Evolutionary conservation across 768 basidiomycete genomes (phyloP).

Genomic region (Tulasnella sp.): DNA sequence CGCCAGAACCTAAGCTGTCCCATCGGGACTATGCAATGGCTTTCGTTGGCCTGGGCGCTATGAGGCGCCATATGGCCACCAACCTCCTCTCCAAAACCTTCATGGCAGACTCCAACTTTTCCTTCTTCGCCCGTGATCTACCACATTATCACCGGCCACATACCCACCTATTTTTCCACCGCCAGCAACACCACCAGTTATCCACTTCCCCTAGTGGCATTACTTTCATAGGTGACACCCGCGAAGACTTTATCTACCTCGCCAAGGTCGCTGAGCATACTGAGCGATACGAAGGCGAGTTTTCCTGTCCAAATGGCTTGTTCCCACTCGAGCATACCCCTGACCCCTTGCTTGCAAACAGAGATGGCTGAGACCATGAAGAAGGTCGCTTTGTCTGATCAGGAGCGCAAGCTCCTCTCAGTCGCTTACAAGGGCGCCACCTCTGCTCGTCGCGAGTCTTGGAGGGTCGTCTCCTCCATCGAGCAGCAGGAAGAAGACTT

Average conservation of each 20-base stretch:
- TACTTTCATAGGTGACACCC: constrained; percentile 17
- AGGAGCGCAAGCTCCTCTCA: constrained; percentile 42
- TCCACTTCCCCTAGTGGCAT: background rate
- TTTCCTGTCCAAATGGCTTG: background rate
- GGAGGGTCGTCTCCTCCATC: constrained; percentile 53
- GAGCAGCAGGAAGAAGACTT: constrained; percentile 41
- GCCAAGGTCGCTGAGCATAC: constrained; percentile 83
- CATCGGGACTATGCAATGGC: constrained; percentile 30
- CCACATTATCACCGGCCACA: too few species aligned
- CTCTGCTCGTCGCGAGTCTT: constrained; percentile 69
- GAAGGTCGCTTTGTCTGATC: constrained; percentile 37
- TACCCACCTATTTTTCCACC: background rate
- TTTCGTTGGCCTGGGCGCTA: constrained; percentile 80
- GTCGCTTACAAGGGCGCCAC: constrained; percentile 70
- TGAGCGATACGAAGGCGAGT: constrained; percentile 74
- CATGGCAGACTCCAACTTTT: constrained; percentile 23
- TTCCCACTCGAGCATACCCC: background rate
- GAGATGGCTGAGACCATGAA: constrained; percentile 43
- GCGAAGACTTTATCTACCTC: constrained; percentile 43
- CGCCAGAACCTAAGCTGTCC: background rate
- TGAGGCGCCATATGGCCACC: constrained; percentile 80
- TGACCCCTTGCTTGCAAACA: constrained; percentile 14
- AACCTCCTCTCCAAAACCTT: constrained; percentile 73
- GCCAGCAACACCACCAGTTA: background rate
- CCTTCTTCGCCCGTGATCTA: constrained; percentile 76